Evolutionary conservation across 1,284 basidiomycete genomes (phyloP), one percentile per base, ranked within the genome.

Genomic region (Malassezia vespertilionis): DNA sequence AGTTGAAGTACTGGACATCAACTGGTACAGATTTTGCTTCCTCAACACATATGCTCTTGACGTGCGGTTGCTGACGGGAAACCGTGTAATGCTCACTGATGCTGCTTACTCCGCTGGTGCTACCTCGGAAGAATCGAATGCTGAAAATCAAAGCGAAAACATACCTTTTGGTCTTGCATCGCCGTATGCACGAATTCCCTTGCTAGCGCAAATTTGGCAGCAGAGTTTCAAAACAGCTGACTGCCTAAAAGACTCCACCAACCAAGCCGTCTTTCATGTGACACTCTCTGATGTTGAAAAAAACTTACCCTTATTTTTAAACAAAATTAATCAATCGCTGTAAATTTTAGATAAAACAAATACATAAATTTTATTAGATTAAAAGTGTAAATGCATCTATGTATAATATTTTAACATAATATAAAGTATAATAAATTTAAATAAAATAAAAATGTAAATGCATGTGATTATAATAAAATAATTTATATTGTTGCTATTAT

Each of bases 1-100:
- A 15, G 22, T 46, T 4, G 14, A 26, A 31, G 20, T 40, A 5
- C 27, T 20, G 11, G 37, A 40, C 15, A 14, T 34, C 14, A 39
- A 27, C n/a, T 46, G 44, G 44, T 46, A 46, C 17, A 21, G 30
- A 14, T 9, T 46, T 15, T 21, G 26, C 1, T 34, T 33, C 15
- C 17, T 11, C 7, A 14, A 23, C 7, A 28, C 14, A 27, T 45
- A 38, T 18, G 23, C 8, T 1, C 10, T 38, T 8, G 36, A 42
- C 23, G 3, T 42, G 7, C 11, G 18, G 5, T 11, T 42, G 14
- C 4, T 42, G n/a, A 26, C 40, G 1, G 23, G 22, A 1, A 20
- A 21, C 15, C 9, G 27, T 1, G n/a, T 40, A 4, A 15, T 40
- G 17, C 21, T 31, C 3, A 17, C 3, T 5, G 24, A 30, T 33